Base-by-base conservation (phyloP, 371 early-diverging fungal species). In the Lichtheimia ramosa region DNA sequence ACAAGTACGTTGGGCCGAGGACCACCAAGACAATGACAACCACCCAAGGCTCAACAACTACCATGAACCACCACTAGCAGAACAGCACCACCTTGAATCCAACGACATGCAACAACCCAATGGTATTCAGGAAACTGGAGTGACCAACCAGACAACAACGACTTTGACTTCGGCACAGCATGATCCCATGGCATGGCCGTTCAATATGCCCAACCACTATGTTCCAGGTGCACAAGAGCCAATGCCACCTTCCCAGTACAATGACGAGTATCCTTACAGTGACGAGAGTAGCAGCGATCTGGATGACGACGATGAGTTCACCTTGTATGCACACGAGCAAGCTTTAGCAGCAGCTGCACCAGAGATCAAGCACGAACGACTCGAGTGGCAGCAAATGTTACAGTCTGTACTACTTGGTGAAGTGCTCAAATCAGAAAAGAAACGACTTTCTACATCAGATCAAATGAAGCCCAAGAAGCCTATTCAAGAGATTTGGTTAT, bases 351-450 rank as follows among this genome's bases (percentile, higher is more conserved):
- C 34, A 8, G 34, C 34, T 1, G 65, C 78, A 18, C 80, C 80
- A 12, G 87, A 84, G 54, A 82, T 84, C 48, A 81, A 78, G 43
- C 83, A 83, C 42, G 91, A 91, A 59, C 87, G 91, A 42, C 66
- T 86, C 23, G 90, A 91, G 68, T 92, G 92, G 92, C 92, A 90
- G 56, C 83, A 88, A 48, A 92, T 94, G 92, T 77, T 94, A 14
- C 81, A 90, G 34, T 90, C 92, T 15, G 95, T 93, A 18, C 74
- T 94, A 20, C 83, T 85, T 34, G 93, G 95, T 13, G 93, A 94
- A 58, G 90, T 93, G 18, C 85, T 94, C n/a, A 89, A 88, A 55
- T 87, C 87, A 15, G 95, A 94, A 68, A 91, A 90, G 64, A 83
- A 81, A 61, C 82, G 90, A 39, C 62, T 90, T n/a, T 76, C 84